A percentile compares a stretch with the other conserved stretches of the same genome.
These are phyloP conservation scores for Aegilops bicornis DNA, from an alignment of 176 grass and related monocot genomes.

Conservation along the genomic window DNA sequence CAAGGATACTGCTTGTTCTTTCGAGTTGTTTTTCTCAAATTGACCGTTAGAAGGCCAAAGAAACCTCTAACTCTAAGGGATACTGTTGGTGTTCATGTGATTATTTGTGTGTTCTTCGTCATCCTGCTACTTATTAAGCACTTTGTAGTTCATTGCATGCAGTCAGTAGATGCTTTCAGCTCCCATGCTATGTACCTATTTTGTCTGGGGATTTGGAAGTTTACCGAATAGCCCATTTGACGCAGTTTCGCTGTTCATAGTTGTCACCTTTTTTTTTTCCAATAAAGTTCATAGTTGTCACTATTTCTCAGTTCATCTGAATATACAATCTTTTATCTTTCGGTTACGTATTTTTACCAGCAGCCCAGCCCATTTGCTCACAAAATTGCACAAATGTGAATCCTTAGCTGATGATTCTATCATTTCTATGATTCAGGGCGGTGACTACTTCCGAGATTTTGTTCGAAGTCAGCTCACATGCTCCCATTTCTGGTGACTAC, in stretches of 20 bases:
- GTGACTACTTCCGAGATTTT: background rate
- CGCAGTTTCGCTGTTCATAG: background rate
- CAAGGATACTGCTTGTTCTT: background rate
- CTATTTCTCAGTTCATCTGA: background rate
- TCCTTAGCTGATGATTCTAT: background rate
- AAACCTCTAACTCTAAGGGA: background rate
- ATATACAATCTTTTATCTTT: background rate
- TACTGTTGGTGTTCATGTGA: background rate
- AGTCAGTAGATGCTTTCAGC: background rate
- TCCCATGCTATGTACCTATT: background rate
- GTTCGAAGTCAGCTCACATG: background rate
- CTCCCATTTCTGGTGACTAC: background rate
- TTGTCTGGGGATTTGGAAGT: background rate
- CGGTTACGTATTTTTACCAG: background rate
- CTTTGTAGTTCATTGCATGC: background rate
- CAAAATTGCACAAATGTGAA: background rate
- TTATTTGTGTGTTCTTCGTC: background rate
- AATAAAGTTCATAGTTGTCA: background rate
- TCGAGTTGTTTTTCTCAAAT: too few species aligned
- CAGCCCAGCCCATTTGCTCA: background rate
- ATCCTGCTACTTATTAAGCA: background rate
- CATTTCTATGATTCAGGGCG: background rate
- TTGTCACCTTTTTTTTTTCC: background rate
- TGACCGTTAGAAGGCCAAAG: background rate
- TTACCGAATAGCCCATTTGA: background rate